phyloP scores from a whole-genome alignment of 2,329 filamentous ascomycete species.

The Phialocephala sp. region DNA sequence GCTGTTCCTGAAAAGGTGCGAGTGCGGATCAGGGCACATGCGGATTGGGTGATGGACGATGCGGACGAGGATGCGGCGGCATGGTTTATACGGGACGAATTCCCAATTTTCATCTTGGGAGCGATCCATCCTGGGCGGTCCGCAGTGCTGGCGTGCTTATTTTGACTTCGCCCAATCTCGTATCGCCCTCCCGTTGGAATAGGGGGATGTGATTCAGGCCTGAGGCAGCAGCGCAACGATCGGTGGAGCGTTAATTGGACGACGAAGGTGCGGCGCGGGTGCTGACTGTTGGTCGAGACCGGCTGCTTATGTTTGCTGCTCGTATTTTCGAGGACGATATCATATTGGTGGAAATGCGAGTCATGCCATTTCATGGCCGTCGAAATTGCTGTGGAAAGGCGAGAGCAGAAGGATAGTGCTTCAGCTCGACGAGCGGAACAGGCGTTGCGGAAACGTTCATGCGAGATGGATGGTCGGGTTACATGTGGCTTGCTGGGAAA shows the following conservation, averaged over 20 bases:
- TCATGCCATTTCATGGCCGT: neutral
- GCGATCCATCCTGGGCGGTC: neutral
- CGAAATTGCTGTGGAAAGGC: neutral
- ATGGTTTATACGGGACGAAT: neutral
- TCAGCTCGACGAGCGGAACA: neutral
- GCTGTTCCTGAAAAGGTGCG: neutral
- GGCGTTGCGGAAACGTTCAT: neutral
- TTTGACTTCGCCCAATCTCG: neutral
- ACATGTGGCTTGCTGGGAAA: neutral
- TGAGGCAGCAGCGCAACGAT: neutral
- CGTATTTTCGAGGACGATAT: neutral
- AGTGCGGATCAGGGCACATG: neutral
- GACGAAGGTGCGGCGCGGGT: slow-evolving; percentile 3
- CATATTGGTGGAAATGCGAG: neutral
- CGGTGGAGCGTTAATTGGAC: neutral
- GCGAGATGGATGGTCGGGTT: neutral
- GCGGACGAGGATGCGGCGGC: neutral
- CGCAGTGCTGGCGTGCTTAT: neutral
- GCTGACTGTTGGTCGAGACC: neutral
- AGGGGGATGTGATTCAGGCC: neutral
- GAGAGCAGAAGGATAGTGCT: neutral
- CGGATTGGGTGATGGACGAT: too few relatives aligned
- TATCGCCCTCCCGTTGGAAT: neutral
- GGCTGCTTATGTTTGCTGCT: neutral
- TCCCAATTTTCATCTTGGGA: slow-evolving; percentile 1